Conservation (phyloP, 306 rosid genomes). For the Abrus precatorius region DNA sequence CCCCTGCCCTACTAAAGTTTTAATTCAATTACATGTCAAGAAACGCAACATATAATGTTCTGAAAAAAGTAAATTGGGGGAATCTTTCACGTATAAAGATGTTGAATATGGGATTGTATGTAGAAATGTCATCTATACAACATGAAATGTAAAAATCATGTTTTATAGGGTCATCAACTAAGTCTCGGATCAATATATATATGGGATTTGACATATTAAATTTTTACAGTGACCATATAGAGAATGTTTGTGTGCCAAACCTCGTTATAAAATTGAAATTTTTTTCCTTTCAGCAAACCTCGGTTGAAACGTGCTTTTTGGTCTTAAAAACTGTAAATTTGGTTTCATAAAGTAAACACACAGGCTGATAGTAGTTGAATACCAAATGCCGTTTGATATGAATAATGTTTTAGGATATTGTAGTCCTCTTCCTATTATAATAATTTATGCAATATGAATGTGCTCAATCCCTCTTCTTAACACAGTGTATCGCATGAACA, state of each 20-base stretch:
- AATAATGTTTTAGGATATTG: not conserved
- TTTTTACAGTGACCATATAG: not conserved
- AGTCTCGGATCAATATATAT: not conserved
- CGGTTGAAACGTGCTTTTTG: too few relatives aligned
- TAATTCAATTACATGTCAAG: slow-evolving; percentile 1
- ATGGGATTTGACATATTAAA: slow-evolving; percentile 4
- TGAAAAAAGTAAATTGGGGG: not conserved
- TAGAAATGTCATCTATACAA: slow-evolving; percentile 10
- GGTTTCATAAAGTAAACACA: too few relatives aligned
- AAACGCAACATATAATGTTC: slow-evolving; percentile 10
- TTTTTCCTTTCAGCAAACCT: too few relatives aligned
- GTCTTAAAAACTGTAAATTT: too few relatives aligned
- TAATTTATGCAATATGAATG: not conserved
- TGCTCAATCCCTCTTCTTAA: slow-evolving; percentile 6
- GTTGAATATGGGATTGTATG: not conserved
- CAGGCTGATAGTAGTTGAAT: not conserved
- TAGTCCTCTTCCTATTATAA: slow-evolving; percentile 1
- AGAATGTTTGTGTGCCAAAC: too few relatives aligned
- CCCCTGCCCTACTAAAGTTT: not conserved
- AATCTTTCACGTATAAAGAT: not conserved
- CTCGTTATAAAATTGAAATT: too few relatives aligned
- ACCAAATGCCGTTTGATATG: slow-evolving; percentile 15
- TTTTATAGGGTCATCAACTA: not conserved
- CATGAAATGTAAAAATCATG: not conserved
- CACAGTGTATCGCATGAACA: not conserved